Base-by-base conservation (phyloP, 805 yeast genomes). In the Torulaspora franciscae region DNA sequence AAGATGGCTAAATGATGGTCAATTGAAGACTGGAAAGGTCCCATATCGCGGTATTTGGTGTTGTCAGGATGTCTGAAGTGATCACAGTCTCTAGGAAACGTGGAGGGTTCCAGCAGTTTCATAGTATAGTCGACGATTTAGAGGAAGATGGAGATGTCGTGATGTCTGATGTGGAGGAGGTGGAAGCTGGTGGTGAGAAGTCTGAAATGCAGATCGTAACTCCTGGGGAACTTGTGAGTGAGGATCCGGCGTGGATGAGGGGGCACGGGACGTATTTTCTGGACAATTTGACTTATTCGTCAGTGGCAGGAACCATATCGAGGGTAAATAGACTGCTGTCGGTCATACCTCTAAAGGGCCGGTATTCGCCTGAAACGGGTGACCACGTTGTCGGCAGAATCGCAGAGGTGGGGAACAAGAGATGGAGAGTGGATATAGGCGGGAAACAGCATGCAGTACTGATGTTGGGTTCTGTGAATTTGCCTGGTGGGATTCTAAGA, bases 351-450 rank as follows among this genome's bases (percentile, higher is more conserved):
- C 74, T 91, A 48, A 76, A 86, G 54, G 95, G 96, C 3, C 73
- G 95, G 48, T 93, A 91, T 61, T 75, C 80, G 27, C 96, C 99
- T 1, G 97, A 89, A 52, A 88, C 96, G 2, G 99, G 99, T 52
- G 99, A 93, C 62, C 98, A 93, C 64, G 74, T 93, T 17, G 82
- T 93, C 17, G 99, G 99, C 1, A 73, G 99, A 50, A 83, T 93
- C 53, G 83, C 93, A 1, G 98, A 93, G 57, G 97, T 91, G 5
- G 95, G 95, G 1, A 85, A 84, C 51, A 86, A 83, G 61, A 73
- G 98, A 56, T 93, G 99, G 99, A 88, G 84, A 61, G 98, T 93
- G 11, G 96, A 91, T 57, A 88, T 93, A 51, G 98, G 98, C 24
- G 87, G 88, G n/a, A 83, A 81, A 58, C 95, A 87, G 59, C 91